Evolutionary conservation across 2,329 filamentous ascomycete genomes (phyloP).

Genomic region (Cordyceps javanica): DNA sequence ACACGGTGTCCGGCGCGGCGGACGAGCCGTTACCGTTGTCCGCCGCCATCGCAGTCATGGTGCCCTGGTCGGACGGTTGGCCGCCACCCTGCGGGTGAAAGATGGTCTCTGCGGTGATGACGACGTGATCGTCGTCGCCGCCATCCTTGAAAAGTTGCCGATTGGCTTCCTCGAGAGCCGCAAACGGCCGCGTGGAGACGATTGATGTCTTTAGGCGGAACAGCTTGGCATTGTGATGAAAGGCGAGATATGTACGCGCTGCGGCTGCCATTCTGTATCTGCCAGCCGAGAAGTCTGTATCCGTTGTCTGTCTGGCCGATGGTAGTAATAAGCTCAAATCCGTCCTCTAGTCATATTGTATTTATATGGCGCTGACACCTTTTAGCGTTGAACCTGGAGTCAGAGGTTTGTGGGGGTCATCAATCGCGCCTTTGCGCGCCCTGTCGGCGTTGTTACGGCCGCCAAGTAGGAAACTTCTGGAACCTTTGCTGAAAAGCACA

Average conservation of each 20-base stretch:
- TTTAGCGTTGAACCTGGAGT: neutral
- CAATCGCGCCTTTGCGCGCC: constrained; percentile 12
- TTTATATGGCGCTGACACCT: neutral
- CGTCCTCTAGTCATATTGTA: neutral
- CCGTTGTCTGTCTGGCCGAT: too few relatives aligned
- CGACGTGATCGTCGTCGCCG: constrained; percentile 44
- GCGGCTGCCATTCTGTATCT: constrained; percentile 14
- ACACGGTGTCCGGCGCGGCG: constrained; percentile 21
- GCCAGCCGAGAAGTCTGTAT: neutral
- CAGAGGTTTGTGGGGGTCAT: constrained; percentile 4
- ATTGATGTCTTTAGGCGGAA: constrained; percentile 37
- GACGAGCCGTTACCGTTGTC: constrained; percentile 13
- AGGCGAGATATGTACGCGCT: constrained; percentile 36
- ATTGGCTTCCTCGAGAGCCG: constrained; percentile 43
- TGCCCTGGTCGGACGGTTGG: constrained; percentile 62
- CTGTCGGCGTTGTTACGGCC: neutral
- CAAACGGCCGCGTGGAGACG: constrained; percentile 41
- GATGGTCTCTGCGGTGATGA: constrained; percentile 60
- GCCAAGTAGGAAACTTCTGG: neutral
- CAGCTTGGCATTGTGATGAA: constrained; percentile 38
- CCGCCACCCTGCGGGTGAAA: constrained; percentile 73
- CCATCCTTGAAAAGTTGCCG: constrained; percentile 53
- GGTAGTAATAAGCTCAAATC: neutral
- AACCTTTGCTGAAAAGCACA: neutral
- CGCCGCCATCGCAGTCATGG: constrained; percentile 34